Percentiles rank a stretch among this genome's conserved stretches.
phyloP scores from a whole-genome alignment of 2,329 filamentous ascomycete species.

The Colletotrichum costaricense region DNA sequence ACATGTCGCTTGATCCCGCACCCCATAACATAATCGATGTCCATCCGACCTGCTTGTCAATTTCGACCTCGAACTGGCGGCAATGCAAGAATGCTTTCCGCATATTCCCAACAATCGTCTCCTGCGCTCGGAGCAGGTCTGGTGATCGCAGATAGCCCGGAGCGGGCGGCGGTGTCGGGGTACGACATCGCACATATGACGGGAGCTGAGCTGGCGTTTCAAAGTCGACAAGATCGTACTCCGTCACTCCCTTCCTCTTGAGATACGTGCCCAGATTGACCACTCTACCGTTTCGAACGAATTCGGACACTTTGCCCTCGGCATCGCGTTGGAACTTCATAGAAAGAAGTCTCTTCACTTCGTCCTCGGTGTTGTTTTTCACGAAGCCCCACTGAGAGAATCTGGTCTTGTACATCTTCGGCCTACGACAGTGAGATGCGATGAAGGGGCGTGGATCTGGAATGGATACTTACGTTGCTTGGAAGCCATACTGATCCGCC shows the following conservation, averaged over 20 bases:
- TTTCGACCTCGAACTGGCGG: conserved; percentile 55
- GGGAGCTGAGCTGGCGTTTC: conserved; percentile 55
- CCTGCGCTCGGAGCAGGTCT: conserved; percentile 56
- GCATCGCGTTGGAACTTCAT: conserved; percentile 65
- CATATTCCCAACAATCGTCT: conserved; percentile 56
- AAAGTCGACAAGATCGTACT: conserved; percentile 62
- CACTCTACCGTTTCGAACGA: conserved; percentile 63
- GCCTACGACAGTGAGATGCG: conserved; percentile 46
- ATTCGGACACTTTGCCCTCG: conserved; percentile 63
- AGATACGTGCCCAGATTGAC: conserved; percentile 64
- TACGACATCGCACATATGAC: conserved; percentile 56
- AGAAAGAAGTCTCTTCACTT: conserved; percentile 61
- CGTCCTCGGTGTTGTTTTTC: conserved; percentile 66
- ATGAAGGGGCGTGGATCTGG: not conserved
- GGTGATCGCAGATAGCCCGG: conserved; percentile 55
- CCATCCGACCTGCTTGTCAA: conserved; percentile 52
- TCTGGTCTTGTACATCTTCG: conserved; percentile 67
- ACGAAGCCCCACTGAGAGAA: conserved; percentile 67
- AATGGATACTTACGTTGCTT: conserved; percentile 56
- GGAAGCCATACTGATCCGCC: conserved; percentile 59
- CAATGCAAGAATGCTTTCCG: conserved; percentile 57
- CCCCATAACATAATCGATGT: conserved; percentile 56
- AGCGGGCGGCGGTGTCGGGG: conserved; percentile 55
- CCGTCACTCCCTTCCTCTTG: conserved; percentile 64
- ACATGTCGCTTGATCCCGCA: conserved; percentile 54